Percentiles rank a stretch among this genome's conserved stretches.
These are phyloP conservation scores for Tricholoma furcatifolium DNA, from an alignment of 768 basidiomycete genomes.

Conservation along the genomic window DNA sequence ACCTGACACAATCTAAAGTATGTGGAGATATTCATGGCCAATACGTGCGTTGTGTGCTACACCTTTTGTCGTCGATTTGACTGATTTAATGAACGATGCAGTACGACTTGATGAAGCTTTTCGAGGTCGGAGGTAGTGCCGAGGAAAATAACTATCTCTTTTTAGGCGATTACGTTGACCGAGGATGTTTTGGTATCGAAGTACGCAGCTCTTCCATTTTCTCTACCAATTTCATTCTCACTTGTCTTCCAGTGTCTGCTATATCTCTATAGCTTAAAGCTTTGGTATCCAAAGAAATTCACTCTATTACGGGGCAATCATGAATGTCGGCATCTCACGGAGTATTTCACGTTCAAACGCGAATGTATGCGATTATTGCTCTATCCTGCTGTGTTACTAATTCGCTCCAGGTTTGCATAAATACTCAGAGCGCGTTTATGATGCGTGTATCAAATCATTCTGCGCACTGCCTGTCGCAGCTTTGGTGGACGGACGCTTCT, in stretches of 20 bases:
- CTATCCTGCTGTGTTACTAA: background rate
- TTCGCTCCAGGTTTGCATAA: constrained; percentile 74
- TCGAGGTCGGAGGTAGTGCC: constrained; percentile 89
- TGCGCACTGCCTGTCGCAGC: constrained; percentile 88
- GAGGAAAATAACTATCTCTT: constrained; percentile 86
- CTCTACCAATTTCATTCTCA: constrained; percentile 19
- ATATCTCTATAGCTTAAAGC: constrained; percentile 91
- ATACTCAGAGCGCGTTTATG: constrained; percentile 83
- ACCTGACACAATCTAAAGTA: constrained; percentile 45
- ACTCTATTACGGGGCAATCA: constrained; percentile 92
- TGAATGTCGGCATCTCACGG: constrained; percentile 95
- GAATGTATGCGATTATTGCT: constrained; percentile 62
- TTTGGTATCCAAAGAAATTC: constrained; percentile 82
- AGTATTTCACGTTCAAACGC: constrained; percentile 97
- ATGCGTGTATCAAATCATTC: constrained; percentile 90
- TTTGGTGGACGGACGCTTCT: constrained; percentile 91
- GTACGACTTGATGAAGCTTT: constrained; percentile 98
- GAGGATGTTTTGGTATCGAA: constrained; percentile 85
- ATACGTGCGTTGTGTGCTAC: constrained; percentile 57
- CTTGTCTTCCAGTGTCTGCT: constrained; percentile 64
- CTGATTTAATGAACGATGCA: constrained; percentile 25
- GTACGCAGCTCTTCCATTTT: constrained; percentile 24
- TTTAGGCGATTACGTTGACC: constrained; percentile 96
- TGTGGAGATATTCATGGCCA: constrained; percentile 98
- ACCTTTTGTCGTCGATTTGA: background rate